Evolutionary conservation across 2,329 filamentous ascomycete genomes (phyloP).

Genomic region (Colletotrichum karsti): DNA sequence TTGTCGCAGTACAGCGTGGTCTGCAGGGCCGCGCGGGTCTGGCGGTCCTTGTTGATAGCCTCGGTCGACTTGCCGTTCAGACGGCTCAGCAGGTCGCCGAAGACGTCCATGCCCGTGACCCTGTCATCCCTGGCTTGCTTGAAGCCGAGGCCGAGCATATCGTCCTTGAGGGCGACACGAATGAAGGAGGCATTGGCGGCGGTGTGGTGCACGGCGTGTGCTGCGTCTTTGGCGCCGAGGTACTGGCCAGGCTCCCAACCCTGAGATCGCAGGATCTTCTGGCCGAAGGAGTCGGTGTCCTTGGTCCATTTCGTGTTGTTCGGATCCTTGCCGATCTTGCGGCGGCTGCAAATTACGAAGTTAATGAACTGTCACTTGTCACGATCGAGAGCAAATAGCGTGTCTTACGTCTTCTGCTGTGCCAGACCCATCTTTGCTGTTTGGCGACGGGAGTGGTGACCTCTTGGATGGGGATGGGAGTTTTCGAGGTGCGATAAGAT

Average conservation of each 20-base stretch:
- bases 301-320: conserved; percentile 96
- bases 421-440: conserved; percentile 30
- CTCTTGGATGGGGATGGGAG: conserved; percentile 8
- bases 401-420: conserved; percentile 24
- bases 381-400: background rate
- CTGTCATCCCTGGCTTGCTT: conserved; percentile 78
- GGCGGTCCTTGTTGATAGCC: conserved; percentile 75
- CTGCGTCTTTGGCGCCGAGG: conserved; percentile 79
- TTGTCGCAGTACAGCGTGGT: conserved; percentile 77
- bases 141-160: conserved; percentile 89
- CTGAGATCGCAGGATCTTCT: conserved; percentile 86
- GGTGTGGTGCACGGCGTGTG: conserved; percentile 80
- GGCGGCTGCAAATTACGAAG: conserved; percentile 39
- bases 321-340: conserved; percentile 87
- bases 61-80: conserved; percentile 87
- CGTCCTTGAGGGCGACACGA: conserved; percentile 85
- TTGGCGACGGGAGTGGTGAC: conserved; percentile 7
- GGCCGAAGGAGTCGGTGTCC: conserved; percentile 84
- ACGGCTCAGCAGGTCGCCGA: conserved; percentile 86
- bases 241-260: conserved; percentile 90
- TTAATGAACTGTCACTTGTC: background rate
- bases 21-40: conserved; percentile 74
- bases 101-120: conserved; percentile 85
- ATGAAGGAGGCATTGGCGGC: conserved; percentile 87
- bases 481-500: conserved; percentile 26